Evolutionary conservation across 176 grass and related monocot species (phyloP).

Genomic region (Canna indica): DNA sequence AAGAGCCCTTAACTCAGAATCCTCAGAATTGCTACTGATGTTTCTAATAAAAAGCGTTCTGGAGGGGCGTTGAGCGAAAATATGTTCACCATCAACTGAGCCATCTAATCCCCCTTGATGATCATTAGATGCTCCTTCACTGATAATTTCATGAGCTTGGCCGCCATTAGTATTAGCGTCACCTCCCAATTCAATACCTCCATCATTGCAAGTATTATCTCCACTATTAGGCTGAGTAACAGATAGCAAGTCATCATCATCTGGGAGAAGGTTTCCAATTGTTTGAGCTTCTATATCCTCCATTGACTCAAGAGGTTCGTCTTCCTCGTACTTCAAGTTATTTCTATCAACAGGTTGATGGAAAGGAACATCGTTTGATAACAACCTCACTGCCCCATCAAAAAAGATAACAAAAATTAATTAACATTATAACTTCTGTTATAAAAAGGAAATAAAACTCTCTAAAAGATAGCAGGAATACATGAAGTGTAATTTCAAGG

Average conservation of each 20-base stretch:
- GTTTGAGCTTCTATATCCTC: conserved; percentile 72
- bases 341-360: conserved; percentile 34
- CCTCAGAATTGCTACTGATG: conserved; percentile 82
- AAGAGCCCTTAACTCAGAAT: conserved; percentile 57
- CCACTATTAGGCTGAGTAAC: conserved; percentile 37
- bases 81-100: conserved; percentile 58
- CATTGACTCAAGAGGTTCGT: conserved; percentile 60
- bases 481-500: neutral
- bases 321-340: conserved; percentile 42
- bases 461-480: neutral
- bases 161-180: conserved; percentile 35
- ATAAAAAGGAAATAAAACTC: neutral
- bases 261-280: conserved; percentile 81
- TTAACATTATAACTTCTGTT: neutral
- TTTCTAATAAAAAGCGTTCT: conserved; percentile 93
- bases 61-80: conserved; percentile 67
- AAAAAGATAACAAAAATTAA: neutral
- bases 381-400: conserved; percentile 47
- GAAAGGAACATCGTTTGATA: conserved; percentile 34
- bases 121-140: conserved; percentile 22
- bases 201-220: conserved; percentile 51
- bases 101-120: conserved; percentile 35
- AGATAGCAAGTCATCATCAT: conserved; percentile 75
- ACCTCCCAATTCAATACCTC: conserved; percentile 73
- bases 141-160: conserved; percentile 27